phyloP scores from a whole-genome alignment of 257 asterid species.

The Pogostemon cablin region DNA sequence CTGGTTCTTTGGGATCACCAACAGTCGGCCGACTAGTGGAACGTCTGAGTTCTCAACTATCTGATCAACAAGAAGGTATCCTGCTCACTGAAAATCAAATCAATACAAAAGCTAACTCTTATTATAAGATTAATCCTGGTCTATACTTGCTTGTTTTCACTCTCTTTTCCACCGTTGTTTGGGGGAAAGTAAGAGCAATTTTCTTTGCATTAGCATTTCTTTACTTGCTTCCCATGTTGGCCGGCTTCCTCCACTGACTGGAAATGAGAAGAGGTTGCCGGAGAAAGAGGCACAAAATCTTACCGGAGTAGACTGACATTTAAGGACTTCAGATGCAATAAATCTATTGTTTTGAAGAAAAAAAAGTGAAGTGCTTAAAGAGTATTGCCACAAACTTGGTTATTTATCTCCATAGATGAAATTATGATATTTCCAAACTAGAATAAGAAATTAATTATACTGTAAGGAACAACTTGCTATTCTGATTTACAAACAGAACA shows the following conservation, averaged over 20 bases:
- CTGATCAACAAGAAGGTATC: constrained; percentile 20
- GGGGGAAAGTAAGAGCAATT: constrained; percentile 41
- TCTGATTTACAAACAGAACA: background rate
- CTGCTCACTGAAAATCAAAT: background rate
- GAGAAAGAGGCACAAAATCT: constrained; percentile 16
- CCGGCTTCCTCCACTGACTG: constrained; percentile 17
- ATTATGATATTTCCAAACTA: background rate
- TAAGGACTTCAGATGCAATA: no score
- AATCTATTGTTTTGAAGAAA: no score
- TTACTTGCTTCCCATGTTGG: constrained; percentile 26
- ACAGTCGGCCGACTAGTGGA: background rate
- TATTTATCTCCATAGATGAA: background rate
- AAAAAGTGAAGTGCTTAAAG: no score
- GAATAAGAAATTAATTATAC: background rate
- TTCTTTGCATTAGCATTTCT: constrained; percentile 37
- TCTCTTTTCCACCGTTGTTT: constrained; percentile 30
- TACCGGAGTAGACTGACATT: background rate
- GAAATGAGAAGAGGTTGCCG: constrained; percentile 11
- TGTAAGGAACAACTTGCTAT: background rate
- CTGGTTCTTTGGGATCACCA: constrained; percentile 11
- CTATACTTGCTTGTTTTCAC: constrained; percentile 30
- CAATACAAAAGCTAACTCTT: constrained; percentile 12
- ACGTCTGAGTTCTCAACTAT: background rate
- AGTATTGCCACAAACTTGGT: no score
- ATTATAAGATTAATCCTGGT: background rate